These are phyloP conservation scores for Entomortierella beljakovae DNA, from an alignment of 192 early-diverging fungal genomes.

Conservation along the genomic window DNA sequence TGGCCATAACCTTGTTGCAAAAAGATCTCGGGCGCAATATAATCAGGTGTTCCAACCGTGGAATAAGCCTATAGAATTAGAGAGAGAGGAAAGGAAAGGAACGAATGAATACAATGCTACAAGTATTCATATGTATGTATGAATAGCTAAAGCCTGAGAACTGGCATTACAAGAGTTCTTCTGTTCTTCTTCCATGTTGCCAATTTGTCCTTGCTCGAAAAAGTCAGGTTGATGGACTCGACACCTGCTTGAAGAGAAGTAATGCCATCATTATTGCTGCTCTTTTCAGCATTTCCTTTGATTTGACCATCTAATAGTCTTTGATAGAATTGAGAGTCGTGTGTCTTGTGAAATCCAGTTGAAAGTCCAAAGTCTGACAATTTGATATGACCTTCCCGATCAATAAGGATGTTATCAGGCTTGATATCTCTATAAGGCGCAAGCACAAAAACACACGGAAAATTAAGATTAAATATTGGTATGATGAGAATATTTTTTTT, in stretches of 20 bases:
- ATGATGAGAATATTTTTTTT: background rate
- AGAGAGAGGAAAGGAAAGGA: no score
- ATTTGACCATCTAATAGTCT: slow-evolving; percentile 77
- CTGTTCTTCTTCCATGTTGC: slow-evolving; percentile 99
- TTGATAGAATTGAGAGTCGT: slow-evolving; percentile 97
- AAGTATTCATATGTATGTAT: no score
- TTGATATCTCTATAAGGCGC: slow-evolving; percentile 74
- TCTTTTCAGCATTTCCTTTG: slow-evolving; percentile 48
- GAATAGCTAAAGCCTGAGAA: no score
- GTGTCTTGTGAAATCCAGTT: slow-evolving; percentile 99
- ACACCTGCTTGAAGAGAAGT: slow-evolving; percentile 51
- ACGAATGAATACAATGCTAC: no score
- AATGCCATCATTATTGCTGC: slow-evolving; percentile 39
- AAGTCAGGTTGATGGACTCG: slow-evolving; percentile 92
- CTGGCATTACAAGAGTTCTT: slow-evolving; percentile 80
- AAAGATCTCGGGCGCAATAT: slow-evolving; percentile 97
- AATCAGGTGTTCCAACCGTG: slow-evolving; percentile 98
- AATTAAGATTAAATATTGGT: background rate
- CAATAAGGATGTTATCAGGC: slow-evolving; percentile 93
- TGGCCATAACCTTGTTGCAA: slow-evolving; percentile 94
- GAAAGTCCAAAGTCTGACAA: slow-evolving; percentile 99
- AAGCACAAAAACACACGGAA: background rate
- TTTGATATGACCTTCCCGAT: slow-evolving; percentile 98
- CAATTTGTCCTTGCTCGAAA: slow-evolving; percentile 93
- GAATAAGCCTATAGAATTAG: slow-evolving; percentile 80